Conservation (phyloP, 371 early-diverging fungal genomes). For the Entomophthora muscae region DNA sequence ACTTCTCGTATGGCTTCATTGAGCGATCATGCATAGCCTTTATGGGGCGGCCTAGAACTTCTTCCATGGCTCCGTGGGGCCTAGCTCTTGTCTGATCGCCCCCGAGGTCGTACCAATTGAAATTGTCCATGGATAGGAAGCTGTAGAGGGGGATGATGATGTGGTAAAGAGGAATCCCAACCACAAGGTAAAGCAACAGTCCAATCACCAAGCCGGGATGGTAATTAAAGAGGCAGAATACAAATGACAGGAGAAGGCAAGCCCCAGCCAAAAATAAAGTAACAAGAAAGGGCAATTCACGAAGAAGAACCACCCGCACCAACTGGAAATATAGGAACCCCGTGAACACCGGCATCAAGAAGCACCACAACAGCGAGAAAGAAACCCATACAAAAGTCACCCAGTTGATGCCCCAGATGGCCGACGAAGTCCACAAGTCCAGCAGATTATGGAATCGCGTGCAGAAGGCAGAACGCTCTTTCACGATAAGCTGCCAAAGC, state of each 20-base stretch:
- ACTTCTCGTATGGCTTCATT: background rate
- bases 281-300: background rate
- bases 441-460: slow-evolving; percentile 5
- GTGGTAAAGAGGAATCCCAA: slow-evolving; percentile 7
- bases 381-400: background rate
- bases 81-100: slow-evolving; percentile 4
- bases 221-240: background rate
- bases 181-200: background rate
- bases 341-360: background rate
- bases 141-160: slow-evolving; percentile 1
- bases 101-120: slow-evolving; percentile 4
- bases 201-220: background rate
- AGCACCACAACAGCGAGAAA: background rate
- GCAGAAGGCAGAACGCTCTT: background rate
- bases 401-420: background rate
- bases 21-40: background rate
- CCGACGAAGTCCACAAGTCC: background rate
- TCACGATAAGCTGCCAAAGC: background rate
- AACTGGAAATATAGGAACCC: background rate
- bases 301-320: background rate
- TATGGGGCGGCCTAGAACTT: background rate
- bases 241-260: background rate
- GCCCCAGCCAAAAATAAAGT: background rate
- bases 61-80: slow-evolving; percentile 4
- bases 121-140: slow-evolving; percentile 5